Evolutionary conservation across 2,329 filamentous ascomycete species (phyloP), one percentile per base, ranked within the genome.

Genomic region (Aspergillus neotritici): DNA sequence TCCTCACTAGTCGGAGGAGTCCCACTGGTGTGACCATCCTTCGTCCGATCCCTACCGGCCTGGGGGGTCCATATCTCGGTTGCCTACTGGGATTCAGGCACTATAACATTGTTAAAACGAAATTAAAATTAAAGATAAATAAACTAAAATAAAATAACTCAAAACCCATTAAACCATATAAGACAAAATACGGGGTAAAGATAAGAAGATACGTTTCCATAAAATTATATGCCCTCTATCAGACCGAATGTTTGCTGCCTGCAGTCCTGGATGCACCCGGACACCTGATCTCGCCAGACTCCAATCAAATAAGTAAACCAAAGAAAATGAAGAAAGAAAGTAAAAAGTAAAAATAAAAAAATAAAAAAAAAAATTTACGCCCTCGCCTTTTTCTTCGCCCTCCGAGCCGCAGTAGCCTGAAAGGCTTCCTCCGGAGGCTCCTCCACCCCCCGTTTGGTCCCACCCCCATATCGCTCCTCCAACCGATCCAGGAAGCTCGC

Each of bases 381-480:
- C 36, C 15, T 68, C 25, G 63, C 64, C 41, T 58, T 60, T 44
- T 62, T 63, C 53, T 66, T 56, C 37, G 65, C 68, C 56, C 62
- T 67, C 44, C 68, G 62, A 36, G 63, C 62, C 16, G 54, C 61
- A 39, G 59, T 58, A 41, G 61, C 68, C 37, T 57, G 68, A 55
- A 82, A 82, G 11, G 76, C 75, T 48, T 86, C 83, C 54, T 88
- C 83, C 1, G 78, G 72, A 17, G 77, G 78, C 58, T 80, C 77
- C 40, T 77, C 75, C 52, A 57, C 63, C 17, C 66, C 69, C 52
- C 75, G 63, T 47, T 68, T 69, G 48, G 64, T 72, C 43, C 58
- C 60, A 21, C 54, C 73, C 70, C 62, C 70, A 57, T 94, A 94
- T 68, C 91, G 94, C 37, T 82, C 85, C 45, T 87, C 87, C 38